These are phyloP conservation scores for Triangularia setosa DNA, from an alignment of 2,329 filamentous ascomycete genomes.

Conservation along the genomic window DNA sequence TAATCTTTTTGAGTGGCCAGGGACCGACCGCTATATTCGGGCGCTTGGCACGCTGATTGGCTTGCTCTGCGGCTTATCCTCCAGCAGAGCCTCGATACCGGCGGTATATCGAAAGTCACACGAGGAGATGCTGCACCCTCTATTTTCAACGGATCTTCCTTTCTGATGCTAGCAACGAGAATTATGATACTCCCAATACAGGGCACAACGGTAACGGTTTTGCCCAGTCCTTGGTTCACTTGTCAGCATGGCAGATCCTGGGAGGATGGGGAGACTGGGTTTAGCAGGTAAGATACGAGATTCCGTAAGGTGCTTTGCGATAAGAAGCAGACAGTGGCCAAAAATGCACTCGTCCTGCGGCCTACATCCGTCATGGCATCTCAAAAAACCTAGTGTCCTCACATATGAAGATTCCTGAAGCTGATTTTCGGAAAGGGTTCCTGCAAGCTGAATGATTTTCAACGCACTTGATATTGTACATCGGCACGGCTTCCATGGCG, in stretches of 20 bases:
- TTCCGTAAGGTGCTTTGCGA: neutral
- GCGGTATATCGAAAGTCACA: too few relatives aligned
- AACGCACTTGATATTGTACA: too few relatives aligned
- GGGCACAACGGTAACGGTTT: too few relatives aligned
- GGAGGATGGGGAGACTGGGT: neutral
- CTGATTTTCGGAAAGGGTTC: neutral
- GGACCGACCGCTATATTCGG: neutral
- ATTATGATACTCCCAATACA: too few relatives aligned
- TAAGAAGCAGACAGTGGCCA: neutral
- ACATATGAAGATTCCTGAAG: neutral
- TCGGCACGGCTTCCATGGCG: neutral
- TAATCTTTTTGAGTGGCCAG: constrained; percentile 3
- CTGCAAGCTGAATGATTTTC: too few relatives aligned
- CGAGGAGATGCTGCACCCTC: too few relatives aligned
- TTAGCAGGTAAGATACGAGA: neutral
- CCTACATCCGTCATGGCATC: neutral
- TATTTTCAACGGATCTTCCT: too few relatives aligned
- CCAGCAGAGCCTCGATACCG: neutral
- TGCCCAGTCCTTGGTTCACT: neutral
- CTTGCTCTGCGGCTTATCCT: neutral
- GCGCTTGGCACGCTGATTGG: constrained; percentile 4
- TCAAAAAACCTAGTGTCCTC: neutral
- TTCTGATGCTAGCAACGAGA: too few relatives aligned
- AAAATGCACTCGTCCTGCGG: neutral
- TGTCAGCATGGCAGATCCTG: neutral